phyloP scores from a whole-genome alignment of 352 stramenopile genomes.

The Blastocystis sp. region DNA sequence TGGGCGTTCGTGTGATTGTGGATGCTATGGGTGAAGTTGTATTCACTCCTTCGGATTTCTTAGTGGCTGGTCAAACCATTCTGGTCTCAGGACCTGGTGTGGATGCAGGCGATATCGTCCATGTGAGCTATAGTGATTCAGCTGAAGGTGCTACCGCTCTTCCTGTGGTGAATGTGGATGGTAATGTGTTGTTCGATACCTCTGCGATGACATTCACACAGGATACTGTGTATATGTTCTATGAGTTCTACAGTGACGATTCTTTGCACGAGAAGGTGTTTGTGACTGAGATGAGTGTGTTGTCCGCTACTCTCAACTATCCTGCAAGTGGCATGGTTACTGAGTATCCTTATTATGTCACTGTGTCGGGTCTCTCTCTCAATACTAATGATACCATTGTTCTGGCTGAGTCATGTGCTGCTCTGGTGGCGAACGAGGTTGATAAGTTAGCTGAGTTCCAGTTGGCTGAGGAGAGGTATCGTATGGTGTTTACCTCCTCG shows the following conservation, averaged over 20 bases:
- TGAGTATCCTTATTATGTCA: conserved; percentile 50
- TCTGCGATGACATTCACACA: neutral
- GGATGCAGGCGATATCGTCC: conserved; percentile 9
- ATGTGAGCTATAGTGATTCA: neutral
- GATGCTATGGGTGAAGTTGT: neutral
- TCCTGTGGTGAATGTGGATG: neutral
- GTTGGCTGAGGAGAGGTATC: neutral
- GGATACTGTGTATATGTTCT: conserved; percentile 24
- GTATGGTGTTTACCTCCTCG: conserved; percentile 6
- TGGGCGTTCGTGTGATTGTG: neutral
- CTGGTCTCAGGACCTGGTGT: neutral
- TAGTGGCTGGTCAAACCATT: neutral
- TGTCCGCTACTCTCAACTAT: neutral
- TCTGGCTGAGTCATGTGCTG: neutral
- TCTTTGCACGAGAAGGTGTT: neutral
- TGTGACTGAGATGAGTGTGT: neutral
- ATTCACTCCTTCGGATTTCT: neutral
- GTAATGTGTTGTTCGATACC: neutral
- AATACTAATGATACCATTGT: neutral
- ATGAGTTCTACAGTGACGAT: conserved; percentile 46
- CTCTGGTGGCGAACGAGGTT: neutral
- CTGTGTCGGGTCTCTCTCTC: neutral
- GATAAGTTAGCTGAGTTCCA: neutral
- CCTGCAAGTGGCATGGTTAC: neutral
- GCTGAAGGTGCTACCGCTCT: neutral